These are phyloP conservation scores for Microbotryomycetes sp. DNA, from an alignment of 1,284 basidiomycete species.

Conservation along the genomic window DNA sequence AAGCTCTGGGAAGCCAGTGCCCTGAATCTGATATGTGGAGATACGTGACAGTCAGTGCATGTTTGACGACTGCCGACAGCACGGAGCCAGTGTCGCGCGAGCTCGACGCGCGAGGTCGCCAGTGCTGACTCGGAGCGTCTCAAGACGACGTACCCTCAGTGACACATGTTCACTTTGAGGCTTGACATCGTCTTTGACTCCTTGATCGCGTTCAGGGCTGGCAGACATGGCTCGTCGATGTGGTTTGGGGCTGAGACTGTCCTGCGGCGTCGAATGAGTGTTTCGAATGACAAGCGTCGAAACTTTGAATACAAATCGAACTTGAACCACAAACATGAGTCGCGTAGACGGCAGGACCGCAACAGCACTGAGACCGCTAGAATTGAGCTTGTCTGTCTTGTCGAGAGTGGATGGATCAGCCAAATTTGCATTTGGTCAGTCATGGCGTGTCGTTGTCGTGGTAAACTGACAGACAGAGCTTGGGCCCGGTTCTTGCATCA, in stretches of 20 bases:
- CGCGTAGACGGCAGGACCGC: too few relatives aligned
- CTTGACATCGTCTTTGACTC: conserved; percentile 17
- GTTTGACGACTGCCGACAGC: too few relatives aligned
- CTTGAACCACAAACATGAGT: too few relatives aligned
- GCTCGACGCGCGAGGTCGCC: neutral
- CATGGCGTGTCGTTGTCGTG: too few relatives aligned
- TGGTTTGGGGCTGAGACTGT: neutral
- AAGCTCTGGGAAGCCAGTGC: conserved; percentile 31
- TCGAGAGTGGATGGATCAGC: conserved; percentile 34
- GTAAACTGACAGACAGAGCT: too few relatives aligned
- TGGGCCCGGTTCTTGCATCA: too few relatives aligned
- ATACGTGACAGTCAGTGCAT: too few relatives aligned
- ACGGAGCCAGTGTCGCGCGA: neutral
- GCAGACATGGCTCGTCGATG: neutral
- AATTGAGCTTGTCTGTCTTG: conserved; percentile 23
- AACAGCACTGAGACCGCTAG: conserved; percentile 14
- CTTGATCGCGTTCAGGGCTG: neutral
- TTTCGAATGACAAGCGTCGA: too few relatives aligned
- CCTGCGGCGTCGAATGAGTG: conserved; percentile 25
- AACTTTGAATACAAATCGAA: too few relatives aligned
- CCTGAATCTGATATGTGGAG: conserved; percentile 26
- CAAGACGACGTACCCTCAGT: neutral
- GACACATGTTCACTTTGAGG: conserved; percentile 10
- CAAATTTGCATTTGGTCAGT: conserved; percentile 33
- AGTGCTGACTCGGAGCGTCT: neutral